Evolutionary conservation across 164 flowering plant genomes (phyloP).

Genomic region (Amborella trichopoda): DNA sequence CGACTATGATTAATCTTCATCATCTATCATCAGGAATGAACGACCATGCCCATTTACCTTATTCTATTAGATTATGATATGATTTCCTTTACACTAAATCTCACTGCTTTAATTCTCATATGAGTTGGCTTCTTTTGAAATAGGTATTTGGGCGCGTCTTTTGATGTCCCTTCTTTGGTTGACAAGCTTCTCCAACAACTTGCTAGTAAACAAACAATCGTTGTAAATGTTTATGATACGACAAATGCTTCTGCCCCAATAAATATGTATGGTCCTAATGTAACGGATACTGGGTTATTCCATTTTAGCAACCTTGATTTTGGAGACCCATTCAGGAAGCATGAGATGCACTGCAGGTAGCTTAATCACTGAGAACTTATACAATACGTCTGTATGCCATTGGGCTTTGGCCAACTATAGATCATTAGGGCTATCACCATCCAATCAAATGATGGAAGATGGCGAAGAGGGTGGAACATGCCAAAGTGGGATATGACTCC

Average conservation of each 20-base stretch:
- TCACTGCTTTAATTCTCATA: neutral
- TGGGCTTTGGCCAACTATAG: too few species aligned
- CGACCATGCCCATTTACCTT: too few species aligned
- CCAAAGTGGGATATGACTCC: too few species aligned
- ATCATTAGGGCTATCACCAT: too few species aligned
- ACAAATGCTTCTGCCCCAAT: constrained; percentile 62
- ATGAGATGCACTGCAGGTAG: constrained; percentile 98
- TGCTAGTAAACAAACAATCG: constrained; percentile 86
- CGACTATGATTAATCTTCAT: too few species aligned
- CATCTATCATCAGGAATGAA: too few species aligned
- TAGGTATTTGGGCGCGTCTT: constrained; percentile 94
- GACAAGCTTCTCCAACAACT: constrained; percentile 94
- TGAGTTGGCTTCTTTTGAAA: neutral
- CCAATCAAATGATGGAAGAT: too few species aligned
- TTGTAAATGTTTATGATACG: constrained; percentile 86
- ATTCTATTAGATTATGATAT: too few species aligned
- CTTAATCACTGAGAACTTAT: neutral
- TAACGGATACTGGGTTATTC: constrained; percentile 40
- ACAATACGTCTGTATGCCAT: too few species aligned
- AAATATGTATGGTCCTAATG: constrained; percentile 72
- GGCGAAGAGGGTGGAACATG: too few species aligned
- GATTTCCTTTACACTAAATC: too few species aligned
- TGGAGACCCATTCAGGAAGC: constrained; percentile 81
- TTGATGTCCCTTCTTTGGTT: constrained; percentile 83
- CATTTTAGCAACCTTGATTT: constrained; percentile 70